Percentiles rank a stretch among this genome's conserved stretches.
Conservation (phyloP, 202 grass and related monocot genomes). For the Carex sylvatica region DNA sequence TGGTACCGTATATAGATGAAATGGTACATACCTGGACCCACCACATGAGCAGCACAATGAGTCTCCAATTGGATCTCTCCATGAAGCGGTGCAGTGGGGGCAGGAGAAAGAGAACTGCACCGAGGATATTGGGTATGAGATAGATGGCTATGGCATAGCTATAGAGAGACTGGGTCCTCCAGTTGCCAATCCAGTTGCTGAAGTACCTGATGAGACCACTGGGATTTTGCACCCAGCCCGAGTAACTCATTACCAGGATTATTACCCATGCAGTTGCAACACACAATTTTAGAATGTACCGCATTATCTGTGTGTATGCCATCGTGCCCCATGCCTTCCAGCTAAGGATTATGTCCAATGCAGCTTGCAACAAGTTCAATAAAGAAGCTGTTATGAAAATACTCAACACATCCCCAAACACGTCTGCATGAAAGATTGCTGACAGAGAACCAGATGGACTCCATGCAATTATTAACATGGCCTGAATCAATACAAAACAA, state of each 20-base stretch:
- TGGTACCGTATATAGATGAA: too few relatives aligned
- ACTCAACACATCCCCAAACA: constrained; percentile 81
- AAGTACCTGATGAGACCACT: constrained; percentile 77
- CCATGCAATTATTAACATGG: constrained; percentile 96
- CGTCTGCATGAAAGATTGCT: constrained; percentile 62
- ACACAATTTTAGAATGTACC: constrained; percentile 74
- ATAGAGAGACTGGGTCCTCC: constrained; percentile 68
- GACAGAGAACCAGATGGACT: constrained; percentile 54
- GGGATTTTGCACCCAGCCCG: constrained; percentile 72
- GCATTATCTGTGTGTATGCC: constrained; percentile 59
- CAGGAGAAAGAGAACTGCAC: constrained; percentile 83
- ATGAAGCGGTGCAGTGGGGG: constrained; percentile 46
- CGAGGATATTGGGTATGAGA: constrained; percentile 86
- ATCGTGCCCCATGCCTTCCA: constrained; percentile 91
- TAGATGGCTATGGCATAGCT: constrained; percentile 84
- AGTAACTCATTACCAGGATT: constrained; percentile 65
- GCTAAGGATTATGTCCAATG: constrained; percentile 74
- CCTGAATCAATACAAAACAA: constrained; percentile 43
- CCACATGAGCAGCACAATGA: constrained; percentile 84
- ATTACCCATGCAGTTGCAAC: constrained; percentile 84
- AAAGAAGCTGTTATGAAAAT: constrained; percentile 95
- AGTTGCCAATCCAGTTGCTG: constrained; percentile 33
- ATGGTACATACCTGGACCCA: constrained; percentile 60
- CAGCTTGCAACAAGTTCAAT: constrained; percentile 91
- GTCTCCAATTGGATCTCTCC: constrained; percentile 60